Evolutionary conservation across 2,329 filamentous ascomycete genomes (phyloP).

Genomic region (Fusarium tupiense): DNA sequence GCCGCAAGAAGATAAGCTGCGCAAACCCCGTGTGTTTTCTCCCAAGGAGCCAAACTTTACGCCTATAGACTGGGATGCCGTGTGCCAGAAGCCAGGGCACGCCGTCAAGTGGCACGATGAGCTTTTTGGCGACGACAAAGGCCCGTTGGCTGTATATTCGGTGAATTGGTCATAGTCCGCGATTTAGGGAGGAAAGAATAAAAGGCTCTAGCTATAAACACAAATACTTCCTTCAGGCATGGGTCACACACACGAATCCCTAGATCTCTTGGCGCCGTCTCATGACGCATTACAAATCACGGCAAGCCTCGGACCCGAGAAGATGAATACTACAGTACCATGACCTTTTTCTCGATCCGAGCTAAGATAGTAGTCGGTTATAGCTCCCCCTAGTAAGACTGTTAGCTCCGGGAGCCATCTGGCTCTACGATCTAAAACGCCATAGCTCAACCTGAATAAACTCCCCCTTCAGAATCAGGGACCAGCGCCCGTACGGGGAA

Average conservation of each 20-base stretch:
- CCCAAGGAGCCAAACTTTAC: slow-evolving; percentile 35
- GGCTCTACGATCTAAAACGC: neutral
- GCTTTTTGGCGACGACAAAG: slow-evolving; percentile 48
- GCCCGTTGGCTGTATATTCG: slow-evolving; percentile 35
- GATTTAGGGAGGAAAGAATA: neutral
- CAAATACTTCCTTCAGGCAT: neutral
- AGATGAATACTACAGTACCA: neutral
- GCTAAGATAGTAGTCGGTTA: neutral
- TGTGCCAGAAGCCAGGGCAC: slow-evolving; percentile 46
- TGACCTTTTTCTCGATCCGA: neutral
- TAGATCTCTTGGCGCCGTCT: slow-evolving; percentile 10
- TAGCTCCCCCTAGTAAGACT: neutral
- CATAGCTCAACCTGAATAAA: slow-evolving; percentile 10
- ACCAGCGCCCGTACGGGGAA: neutral
- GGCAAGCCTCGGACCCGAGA: neutral
- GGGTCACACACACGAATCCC: neutral
- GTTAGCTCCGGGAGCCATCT: slow-evolving; percentile 1
- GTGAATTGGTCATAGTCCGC: neutral
- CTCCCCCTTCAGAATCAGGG: neutral
- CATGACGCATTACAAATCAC: slow-evolving; percentile 12
- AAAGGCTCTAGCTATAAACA: neutral
- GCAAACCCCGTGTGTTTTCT: slow-evolving; percentile 39
- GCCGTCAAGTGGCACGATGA: slow-evolving; percentile 46
- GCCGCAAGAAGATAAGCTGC: slow-evolving; percentile 24
- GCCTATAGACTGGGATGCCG: slow-evolving; percentile 45